Percentiles rank a stretch among this genome's conserved stretches.
Conservation (phyloP, 371 early-diverging fungal species). For the Saksenaea oblongispora region DNA sequence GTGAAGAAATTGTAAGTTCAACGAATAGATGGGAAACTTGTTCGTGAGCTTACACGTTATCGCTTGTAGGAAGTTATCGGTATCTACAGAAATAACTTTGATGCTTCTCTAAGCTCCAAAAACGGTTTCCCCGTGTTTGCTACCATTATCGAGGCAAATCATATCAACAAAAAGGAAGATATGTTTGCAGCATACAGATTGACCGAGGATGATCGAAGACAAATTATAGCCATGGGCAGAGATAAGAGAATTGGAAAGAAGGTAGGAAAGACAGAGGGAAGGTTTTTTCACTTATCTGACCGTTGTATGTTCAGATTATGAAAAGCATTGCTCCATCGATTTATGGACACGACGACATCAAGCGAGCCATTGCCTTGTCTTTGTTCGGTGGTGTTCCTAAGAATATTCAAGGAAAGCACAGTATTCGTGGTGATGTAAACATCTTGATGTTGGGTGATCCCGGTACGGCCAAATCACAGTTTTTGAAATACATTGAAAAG, state of each 20-base stretch:
- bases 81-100: constrained; percentile 96
- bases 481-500: constrained; percentile 97
- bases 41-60: not conserved
- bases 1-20: constrained; percentile 90
- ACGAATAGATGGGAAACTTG: not conserved
- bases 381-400: constrained; percentile 98
- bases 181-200: constrained; percentile 81
- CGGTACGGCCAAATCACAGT: constrained; percentile 99
- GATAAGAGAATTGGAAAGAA: constrained; percentile 83
- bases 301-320: constrained; percentile 66
- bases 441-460: constrained; percentile 99
- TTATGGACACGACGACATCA: constrained; percentile 98
- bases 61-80: constrained; percentile 87
- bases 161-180: constrained; percentile 88
- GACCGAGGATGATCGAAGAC: constrained; percentile 91
- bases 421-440: constrained; percentile 99
- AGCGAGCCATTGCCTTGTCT: constrained; percentile 93
- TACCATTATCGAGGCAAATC: constrained; percentile 96
- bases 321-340: constrained; percentile 99
- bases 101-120: constrained; percentile 85
- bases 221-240: constrained; percentile 78
- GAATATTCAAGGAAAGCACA: constrained; percentile 89
- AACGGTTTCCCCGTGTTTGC: constrained; percentile 99
- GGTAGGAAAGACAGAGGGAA: constrained; percentile 34
- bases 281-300: not conserved